A percentile compares a stretch with the other conserved stretches of the same genome.
Evolutionary conservation across 371 early-diverging fungal species (phyloP).

Genomic region (Mortierella sp.): DNA sequence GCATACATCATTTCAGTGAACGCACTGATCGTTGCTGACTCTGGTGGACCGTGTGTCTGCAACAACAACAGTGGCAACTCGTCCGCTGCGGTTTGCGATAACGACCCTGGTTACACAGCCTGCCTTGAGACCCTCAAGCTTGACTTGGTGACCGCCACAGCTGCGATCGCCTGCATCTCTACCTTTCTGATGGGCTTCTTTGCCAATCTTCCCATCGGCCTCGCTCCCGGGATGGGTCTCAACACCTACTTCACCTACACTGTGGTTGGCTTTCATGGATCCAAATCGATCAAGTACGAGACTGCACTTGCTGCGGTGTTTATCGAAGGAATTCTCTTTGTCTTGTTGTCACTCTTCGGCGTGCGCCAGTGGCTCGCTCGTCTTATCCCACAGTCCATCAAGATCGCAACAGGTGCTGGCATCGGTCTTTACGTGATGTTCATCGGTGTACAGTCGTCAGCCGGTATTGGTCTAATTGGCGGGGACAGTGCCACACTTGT

Average conservation of each 20-base stretch:
- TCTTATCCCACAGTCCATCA: constrained; percentile 76
- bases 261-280: constrained; percentile 81
- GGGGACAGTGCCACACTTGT: constrained; percentile 72
- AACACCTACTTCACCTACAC: constrained; percentile 87
- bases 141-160: constrained; percentile 80
- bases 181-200: constrained; percentile 74
- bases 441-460: constrained; percentile 79
- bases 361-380: constrained; percentile 83
- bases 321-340: constrained; percentile 82
- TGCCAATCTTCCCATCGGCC: constrained; percentile 80
- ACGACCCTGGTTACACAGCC: constrained; percentile 61
- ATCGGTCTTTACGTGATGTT: constrained; percentile 82
- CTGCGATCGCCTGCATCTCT: constrained; percentile 64
- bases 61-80: constrained; percentile 48
- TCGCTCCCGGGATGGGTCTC: constrained; percentile 87
- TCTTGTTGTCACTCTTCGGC: constrained; percentile 76
- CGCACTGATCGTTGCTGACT: constrained; percentile 76
- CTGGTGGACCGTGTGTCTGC: constrained; percentile 81
- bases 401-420: constrained; percentile 79
- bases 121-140: constrained; percentile 72
- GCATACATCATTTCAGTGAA: constrained; percentile 79
- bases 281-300: constrained; percentile 72
- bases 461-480: constrained; percentile 80
- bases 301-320: constrained; percentile 83
- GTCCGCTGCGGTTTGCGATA: constrained; percentile 59